phyloP scores from a whole-genome alignment of 495 filamentous ascomycete species.

The Filosporella fistucella region DNA sequence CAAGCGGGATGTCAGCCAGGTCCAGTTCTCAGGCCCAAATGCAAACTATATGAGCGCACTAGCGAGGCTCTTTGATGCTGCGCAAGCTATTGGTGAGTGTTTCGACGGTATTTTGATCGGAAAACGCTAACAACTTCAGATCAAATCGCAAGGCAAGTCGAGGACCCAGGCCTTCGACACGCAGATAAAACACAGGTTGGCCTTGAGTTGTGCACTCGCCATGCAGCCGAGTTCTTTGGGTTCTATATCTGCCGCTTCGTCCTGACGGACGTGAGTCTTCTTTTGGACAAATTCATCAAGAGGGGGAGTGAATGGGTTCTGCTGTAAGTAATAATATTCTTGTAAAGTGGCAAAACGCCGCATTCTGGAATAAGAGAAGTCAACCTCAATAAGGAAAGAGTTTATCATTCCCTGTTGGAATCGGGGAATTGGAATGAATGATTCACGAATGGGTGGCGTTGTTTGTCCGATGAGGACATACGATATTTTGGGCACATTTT shows the following conservation, averaged over 20 bases:
- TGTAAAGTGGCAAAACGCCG: too few relatives aligned
- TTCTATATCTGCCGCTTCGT: constrained; percentile 96
- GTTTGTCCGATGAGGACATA: too few relatives aligned
- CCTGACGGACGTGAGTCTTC: constrained; percentile 72
- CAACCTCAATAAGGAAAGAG: too few relatives aligned
- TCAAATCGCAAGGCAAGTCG: constrained; percentile 92
- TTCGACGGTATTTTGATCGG: neutral
- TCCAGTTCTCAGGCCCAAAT: constrained; percentile 78
- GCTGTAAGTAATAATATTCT: too few relatives aligned
- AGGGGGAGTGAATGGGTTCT: constrained; percentile 94
- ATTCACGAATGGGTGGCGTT: too few relatives aligned
- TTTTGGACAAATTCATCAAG: constrained; percentile 97
- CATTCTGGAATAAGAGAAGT: too few relatives aligned
- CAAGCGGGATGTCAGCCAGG: constrained; percentile 58
- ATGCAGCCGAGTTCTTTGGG: constrained; percentile 96
- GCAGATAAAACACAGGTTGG: constrained; percentile 82
- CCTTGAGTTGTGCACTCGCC: constrained; percentile 84
- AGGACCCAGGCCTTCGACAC: constrained; percentile 85
- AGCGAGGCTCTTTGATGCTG: constrained; percentile 90
- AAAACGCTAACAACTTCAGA: constrained; percentile 48
- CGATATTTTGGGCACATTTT: too few relatives aligned
- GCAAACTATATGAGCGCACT: constrained; percentile 86
- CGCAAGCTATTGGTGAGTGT: constrained; percentile 82
- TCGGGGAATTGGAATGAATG: too few relatives aligned
- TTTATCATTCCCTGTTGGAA: too few relatives aligned